phyloP scores from a whole-genome alignment of 306 rosid genomes.

The Dalbergia cochinchinensis region DNA sequence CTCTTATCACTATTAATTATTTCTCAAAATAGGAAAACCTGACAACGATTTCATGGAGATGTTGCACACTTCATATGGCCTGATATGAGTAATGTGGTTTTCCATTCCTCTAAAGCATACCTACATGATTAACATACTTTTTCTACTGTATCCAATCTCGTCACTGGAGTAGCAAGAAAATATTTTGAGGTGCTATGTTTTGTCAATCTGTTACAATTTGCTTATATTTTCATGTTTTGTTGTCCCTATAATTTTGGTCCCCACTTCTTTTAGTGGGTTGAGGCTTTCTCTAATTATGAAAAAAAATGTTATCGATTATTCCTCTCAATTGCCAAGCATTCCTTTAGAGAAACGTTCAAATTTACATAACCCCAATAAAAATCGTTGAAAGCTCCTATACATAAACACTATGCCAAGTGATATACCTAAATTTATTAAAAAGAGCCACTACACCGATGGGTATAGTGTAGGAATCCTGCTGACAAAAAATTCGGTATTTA shows the following conservation, averaged over 20 bases:
- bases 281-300: no score
- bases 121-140: background rate
- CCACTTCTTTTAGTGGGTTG: no score
- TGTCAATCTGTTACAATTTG: no score
- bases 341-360: no score
- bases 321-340: background rate
- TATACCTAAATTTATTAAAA: background rate
- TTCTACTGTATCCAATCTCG: background rate
- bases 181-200: no score
- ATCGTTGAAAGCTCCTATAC: background rate
- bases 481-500: conserved; percentile 11
- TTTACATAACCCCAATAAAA: background rate
- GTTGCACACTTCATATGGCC: background rate
- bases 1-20: background rate
- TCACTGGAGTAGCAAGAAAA: no score
- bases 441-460: conserved; percentile 5
- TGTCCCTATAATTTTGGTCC: no score
- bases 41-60: conserved; percentile 6
- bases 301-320: background rate
- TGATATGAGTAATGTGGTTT: background rate
- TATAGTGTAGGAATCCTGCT: background rate
- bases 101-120: background rate
- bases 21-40: background rate
- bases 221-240: no score
- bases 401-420: background rate